Percentiles rank a stretch among this genome's conserved stretches.
phyloP scores from a whole-genome alignment of 176 grass and related monocot species.

The Melocanna baccifera region DNA sequence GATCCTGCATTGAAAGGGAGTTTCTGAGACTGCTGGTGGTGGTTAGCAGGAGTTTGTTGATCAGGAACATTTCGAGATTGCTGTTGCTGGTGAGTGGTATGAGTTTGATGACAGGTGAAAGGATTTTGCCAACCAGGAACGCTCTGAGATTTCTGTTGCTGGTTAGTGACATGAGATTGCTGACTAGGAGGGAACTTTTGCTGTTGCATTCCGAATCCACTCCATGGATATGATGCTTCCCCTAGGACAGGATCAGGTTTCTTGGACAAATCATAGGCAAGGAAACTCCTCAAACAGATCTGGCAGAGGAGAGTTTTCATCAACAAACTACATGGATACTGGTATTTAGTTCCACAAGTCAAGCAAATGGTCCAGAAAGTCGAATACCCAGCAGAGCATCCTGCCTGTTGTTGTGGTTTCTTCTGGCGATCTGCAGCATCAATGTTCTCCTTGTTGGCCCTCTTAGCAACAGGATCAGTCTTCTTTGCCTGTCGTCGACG shows the following conservation, averaged over 20 bases:
- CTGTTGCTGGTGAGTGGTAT: constrained; percentile 12
- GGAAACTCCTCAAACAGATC: constrained; percentile 54
- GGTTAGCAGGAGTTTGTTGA: neutral
- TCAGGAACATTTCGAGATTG: constrained; percentile 11
- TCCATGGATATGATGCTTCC: neutral
- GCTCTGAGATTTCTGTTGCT: constrained; percentile 1
- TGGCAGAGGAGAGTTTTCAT: constrained; percentile 58
- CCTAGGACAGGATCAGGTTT: constrained; percentile 14
- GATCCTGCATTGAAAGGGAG: constrained; percentile 1
- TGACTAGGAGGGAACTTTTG: constrained; percentile 31
- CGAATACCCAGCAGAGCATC: constrained; percentile 4
- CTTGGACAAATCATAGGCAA: constrained; percentile 58
- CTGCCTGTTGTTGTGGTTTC: constrained; percentile 11
- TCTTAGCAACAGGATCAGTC: constrained; percentile 29
- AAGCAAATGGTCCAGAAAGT: constrained; percentile 70
- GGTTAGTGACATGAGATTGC: constrained; percentile 5
- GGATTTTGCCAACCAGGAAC: constrained; percentile 24
- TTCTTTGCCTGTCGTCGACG: constrained; percentile 26
- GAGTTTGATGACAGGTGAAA: neutral
- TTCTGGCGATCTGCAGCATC: constrained; percentile 30
- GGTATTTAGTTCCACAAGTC: constrained; percentile 58
- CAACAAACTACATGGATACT: constrained; percentile 46
- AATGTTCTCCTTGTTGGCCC: constrained; percentile 35
- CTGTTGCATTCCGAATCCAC: constrained; percentile 16
- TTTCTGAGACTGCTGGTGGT: constrained; percentile 19